Conservation (phyloP, 257 asterid genomes). For the Rehmannia glutinosa region DNA sequence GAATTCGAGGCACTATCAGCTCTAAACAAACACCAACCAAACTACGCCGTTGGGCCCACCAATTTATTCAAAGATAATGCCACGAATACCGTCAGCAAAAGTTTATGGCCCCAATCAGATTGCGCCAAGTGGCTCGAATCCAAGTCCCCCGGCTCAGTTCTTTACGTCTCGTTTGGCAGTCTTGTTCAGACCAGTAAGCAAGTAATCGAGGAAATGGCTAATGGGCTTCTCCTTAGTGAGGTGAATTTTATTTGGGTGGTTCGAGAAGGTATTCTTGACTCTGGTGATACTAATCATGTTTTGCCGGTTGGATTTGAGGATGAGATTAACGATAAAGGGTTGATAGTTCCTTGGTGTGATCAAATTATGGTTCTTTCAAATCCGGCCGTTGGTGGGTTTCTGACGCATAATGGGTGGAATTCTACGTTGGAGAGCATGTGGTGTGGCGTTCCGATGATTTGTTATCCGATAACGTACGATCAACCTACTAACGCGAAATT, state of each 20-base stretch:
- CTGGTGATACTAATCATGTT: conserved; percentile 2
- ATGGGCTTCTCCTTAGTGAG: conserved; percentile 42
- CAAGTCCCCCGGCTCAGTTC: conserved; percentile 36
- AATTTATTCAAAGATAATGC: conserved; percentile 2
- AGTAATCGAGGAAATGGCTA: conserved; percentile 32
- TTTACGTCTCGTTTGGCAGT: conserved; percentile 53
- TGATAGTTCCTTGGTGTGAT: conserved; percentile 52
- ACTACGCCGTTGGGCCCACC: conserved; percentile 45
- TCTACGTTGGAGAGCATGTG: conserved; percentile 48
- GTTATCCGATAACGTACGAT: conserved; percentile 28
- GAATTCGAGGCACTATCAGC: conserved; percentile 35
- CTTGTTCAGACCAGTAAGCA: conserved; percentile 15
- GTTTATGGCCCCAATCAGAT: conserved; percentile 33
- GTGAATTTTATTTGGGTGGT: conserved; percentile 48
- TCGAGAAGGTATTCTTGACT: conserved; percentile 32
- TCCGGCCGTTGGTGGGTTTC: conserved; percentile 43
- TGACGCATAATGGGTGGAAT: conserved; percentile 62
- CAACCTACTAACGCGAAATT: conserved; percentile 30
- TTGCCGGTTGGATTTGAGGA: conserved; percentile 39
- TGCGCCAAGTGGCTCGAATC: conserved; percentile 36
- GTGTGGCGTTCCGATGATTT: conserved; percentile 45
- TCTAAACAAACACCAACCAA: conserved; percentile 22
- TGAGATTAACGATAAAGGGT: conserved; percentile 17
- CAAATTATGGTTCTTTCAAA: conserved; percentile 35
- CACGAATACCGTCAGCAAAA: conserved; percentile 3